A percentile compares a stretch with the other conserved stretches of the same genome.
phyloP scores from a whole-genome alignment of 2,329 filamentous ascomycete genomes.

The Byssochlamys sp. region DNA sequence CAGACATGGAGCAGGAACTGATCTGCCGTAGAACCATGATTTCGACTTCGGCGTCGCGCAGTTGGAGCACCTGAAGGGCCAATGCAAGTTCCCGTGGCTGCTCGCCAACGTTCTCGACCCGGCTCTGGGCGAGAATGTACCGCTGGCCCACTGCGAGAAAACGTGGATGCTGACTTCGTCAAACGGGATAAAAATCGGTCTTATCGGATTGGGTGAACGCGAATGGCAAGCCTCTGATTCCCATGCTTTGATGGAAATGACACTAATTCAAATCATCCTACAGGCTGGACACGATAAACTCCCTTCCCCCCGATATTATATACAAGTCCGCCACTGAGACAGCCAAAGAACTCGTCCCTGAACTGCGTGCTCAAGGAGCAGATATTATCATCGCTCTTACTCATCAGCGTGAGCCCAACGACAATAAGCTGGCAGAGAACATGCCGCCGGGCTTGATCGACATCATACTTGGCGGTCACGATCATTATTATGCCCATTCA shows the following conservation, averaged over 20 bases:
- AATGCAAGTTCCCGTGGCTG: slow-evolving; percentile 81
- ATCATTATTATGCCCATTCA: slow-evolving; percentile 76
- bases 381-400: slow-evolving; percentile 75
- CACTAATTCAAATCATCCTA: background rate
- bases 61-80: slow-evolving; percentile 60
- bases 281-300: slow-evolving; percentile 75
- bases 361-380: slow-evolving; percentile 64
- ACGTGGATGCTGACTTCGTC: slow-evolving; percentile 69
- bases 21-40: slow-evolving; percentile 65
- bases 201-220: slow-evolving; percentile 75
- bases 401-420: slow-evolving; percentile 81
- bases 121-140: slow-evolving; percentile 62
- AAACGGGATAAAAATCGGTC: slow-evolving; percentile 74
- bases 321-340: slow-evolving; percentile 71
- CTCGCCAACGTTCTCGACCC: slow-evolving; percentile 81
- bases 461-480: slow-evolving; percentile 78
- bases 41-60: slow-evolving; percentile 83
- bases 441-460: slow-evolving; percentile 64
- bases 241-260: no score
- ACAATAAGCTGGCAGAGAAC: slow-evolving; percentile 71
- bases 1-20: background rate
- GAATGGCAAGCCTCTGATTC: slow-evolving; percentile 51
- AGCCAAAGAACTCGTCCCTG: slow-evolving; percentile 64
- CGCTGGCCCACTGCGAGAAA: slow-evolving; percentile 65
- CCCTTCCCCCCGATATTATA: slow-evolving; percentile 67